Conservation (phyloP, 257 asterid genomes). For the Apocynum venetum region DNA sequence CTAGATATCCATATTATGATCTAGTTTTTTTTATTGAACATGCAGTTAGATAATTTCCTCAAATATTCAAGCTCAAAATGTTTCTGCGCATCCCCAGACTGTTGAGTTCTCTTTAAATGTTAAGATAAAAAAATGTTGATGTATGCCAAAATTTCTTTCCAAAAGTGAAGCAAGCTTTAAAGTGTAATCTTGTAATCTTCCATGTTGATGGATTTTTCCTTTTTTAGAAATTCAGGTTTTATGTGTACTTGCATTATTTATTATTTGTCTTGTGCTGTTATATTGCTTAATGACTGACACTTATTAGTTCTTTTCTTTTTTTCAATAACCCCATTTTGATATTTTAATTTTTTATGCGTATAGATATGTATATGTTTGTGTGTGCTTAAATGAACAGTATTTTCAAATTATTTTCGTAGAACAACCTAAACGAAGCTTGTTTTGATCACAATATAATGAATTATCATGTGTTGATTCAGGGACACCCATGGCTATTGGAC, state of each 20-base stretch:
- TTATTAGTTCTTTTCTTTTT: neutral
- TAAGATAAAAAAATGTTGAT: neutral
- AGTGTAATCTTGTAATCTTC: neutral
- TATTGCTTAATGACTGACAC: neutral
- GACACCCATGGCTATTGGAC: constrained; percentile 78
- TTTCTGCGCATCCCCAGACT: neutral
- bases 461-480: constrained; percentile 42
- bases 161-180: neutral
- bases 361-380: too few species aligned
- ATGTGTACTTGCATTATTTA: neutral
- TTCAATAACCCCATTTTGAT: neutral
- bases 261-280: neutral
- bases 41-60: neutral
- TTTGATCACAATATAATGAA: constrained; percentile 6
- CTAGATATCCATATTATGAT: neutral
- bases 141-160: neutral
- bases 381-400: neutral
- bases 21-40: neutral
- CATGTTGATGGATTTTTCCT: neutral
- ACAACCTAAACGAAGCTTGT: constrained; percentile 8
- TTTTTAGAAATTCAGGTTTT: neutral
- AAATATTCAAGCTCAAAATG: neutral
- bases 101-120: neutral
- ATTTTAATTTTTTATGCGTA: neutral
- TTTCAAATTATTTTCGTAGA: neutral